Base-by-base conservation (phyloP, 2,329 filamentous ascomycete species). In the Arthroderma uncinatum region DNA sequence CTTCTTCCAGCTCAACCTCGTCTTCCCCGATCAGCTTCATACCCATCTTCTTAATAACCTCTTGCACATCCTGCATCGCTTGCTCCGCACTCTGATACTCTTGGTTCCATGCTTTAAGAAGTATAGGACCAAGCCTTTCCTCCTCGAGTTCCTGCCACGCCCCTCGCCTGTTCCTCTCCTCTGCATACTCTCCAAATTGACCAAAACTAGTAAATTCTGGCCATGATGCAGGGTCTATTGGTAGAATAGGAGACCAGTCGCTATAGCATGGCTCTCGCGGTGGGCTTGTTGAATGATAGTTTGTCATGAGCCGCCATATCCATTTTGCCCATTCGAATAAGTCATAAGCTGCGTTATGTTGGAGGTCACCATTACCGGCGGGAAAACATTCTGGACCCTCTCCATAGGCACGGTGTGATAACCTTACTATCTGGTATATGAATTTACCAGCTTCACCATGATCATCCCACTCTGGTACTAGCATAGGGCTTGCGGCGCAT, bases 1-100 rank as follows among this genome's bases (percentile, higher is more conserved):
- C 56, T 2, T 16, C 52, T 7, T 57, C 44, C 6, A 54, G 48
- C 12, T 30, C 28, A 37, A 58, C 37, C 40, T 58, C 52, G 37
- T 58, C 56, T 34, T 58, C 56, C 25, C 56, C 56, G 47, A 56
- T 40, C 21, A 56, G 39, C 16, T 52, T 47, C 33, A 58, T 54
- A 28, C 25, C 48, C 56, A 58, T 54, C 28, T 47, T 48, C 50
- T 48, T 30, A 36, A 58, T 36, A 23, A 54, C 19, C 21, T 36
- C 40, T 55, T 54, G 47, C 21, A 58, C 56, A 54, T 58, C 52
- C 14, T 37, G 50, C 21, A 54, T 58, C 28, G 25, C 40, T 21
- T 58, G 50, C 4, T 30, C 34, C 44, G 50, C 56, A 47, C 54
- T 40, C 36, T 58, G 14, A 50, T 58, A 58, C 40, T 55, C 56